Evolutionary conservation across 2,329 filamentous ascomycete species (phyloP), one percentile per base, ranked within the genome.

Genomic region (Diaporthe nobilis): DNA sequence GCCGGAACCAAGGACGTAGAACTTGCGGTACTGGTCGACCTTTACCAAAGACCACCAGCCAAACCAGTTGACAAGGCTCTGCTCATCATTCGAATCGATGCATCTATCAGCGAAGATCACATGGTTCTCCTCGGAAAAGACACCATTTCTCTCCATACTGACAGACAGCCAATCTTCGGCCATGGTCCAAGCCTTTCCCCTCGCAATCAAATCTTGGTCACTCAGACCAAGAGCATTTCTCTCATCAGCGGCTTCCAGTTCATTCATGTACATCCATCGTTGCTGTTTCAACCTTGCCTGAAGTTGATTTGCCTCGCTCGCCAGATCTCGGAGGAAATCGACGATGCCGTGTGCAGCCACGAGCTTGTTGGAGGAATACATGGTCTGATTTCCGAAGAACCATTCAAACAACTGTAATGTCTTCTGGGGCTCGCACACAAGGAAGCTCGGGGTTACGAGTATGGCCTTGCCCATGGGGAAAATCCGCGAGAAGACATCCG

Each of bases 61-160:
- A 80, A 92, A 93, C 88, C 90, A 92, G 77, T 92, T 90, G 13
- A 92, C 86, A 39, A 93, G 83, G 74, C 88, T 91, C 79, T 92
- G 89, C 79, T 93, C 91, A 76, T 93, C 90, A 73, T 90, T 89
- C 0, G 86, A 84, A 73, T 91, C 87, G 61, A 93, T 89, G 1
- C 77, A 81, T 4, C 83, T 79, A 20, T 87, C 86, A 0, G 88
- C 88, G 79, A 86, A 87, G 2, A 88, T 80, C 8, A 92, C 78
- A 4, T 86, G 83, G 31, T 80, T 81, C 9, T 80, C 77, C 8
- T 84, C 82, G 73, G 85, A 84, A 44, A 83, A 80, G 31, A 63
- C 25, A n/a, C n/a, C 31, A 82, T 80, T 75, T 34, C 71, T 73
- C 58, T 73, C 71, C 57, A 71, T 63, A 22, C 44, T 71, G 37